A percentile compares a stretch with the other conserved stretches of the same genome.
phyloP scores from a whole-genome alignment of 495 filamentous ascomycete species.

The Sphaerosporella brunnea region DNA sequence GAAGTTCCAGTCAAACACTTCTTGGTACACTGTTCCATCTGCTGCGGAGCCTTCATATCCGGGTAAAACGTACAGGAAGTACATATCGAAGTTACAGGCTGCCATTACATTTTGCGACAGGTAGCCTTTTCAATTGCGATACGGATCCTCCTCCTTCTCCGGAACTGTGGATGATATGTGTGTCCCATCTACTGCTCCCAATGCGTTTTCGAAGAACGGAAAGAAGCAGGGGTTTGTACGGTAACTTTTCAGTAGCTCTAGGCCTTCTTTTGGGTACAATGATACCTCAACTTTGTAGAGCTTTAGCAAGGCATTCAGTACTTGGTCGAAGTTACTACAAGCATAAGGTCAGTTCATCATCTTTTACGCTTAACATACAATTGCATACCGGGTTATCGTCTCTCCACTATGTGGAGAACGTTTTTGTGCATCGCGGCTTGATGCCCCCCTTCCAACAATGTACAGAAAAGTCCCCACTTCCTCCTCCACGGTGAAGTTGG shows the following conservation, averaged over 20 bases:
- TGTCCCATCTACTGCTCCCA: slow-evolving; percentile 13
- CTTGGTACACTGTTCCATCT: slow-evolving; percentile 9
- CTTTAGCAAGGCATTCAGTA: background rate
- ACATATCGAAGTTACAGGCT: slow-evolving; percentile 7
- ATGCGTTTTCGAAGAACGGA: slow-evolving; percentile 13
- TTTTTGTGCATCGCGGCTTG: background rate
- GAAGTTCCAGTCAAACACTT: slow-evolving; percentile 2
- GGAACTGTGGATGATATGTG: slow-evolving; percentile 8
- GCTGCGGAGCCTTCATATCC: no score
- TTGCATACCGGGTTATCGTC: background rate
- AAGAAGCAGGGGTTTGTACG: background rate
- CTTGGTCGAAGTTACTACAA: no score
- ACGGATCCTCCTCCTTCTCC: background rate
- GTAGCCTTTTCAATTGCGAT: slow-evolving; percentile 7
- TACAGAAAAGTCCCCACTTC: slow-evolving; percentile 6
- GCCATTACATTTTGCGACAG: slow-evolving; percentile 10
- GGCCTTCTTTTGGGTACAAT: no score
- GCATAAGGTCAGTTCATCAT: no score
- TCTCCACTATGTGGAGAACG: background rate
- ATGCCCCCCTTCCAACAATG: background rate
- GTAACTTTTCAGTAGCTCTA: background rate
- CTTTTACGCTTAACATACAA: no score
- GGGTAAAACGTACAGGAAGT: slow-evolving; percentile 9
- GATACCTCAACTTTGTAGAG: background rate
- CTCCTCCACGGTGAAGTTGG: slow-evolving; percentile 20